Conservation (phyloP, 1,284 basidiomycete genomes). For the Naganishia sp. region DNA sequence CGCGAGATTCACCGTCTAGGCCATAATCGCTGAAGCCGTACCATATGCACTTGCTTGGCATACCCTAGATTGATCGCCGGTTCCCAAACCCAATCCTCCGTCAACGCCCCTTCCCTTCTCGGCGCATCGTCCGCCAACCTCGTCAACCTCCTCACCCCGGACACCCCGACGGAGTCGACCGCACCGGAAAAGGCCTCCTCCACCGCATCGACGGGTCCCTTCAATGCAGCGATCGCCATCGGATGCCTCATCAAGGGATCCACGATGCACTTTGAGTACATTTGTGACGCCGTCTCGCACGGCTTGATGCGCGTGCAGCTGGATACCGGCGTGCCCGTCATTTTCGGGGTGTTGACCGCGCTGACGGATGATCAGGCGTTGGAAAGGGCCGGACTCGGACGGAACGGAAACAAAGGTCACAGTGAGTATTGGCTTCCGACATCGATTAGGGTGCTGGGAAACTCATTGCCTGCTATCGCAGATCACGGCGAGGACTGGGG, state of each 20-base stretch:
- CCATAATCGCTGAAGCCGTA: not conserved
- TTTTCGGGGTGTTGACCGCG: constrained; percentile 94
- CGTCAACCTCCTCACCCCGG: constrained; percentile 73
- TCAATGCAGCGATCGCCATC: constrained; percentile 94
- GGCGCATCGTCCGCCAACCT: constrained; percentile 48
- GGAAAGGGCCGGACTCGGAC: constrained; percentile 77
- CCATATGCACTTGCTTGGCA: not conserved
- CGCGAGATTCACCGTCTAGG: not conserved
- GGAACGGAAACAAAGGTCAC: constrained; percentile 51
- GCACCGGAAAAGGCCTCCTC: constrained; percentile 56
- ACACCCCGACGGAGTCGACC: constrained; percentile 54
- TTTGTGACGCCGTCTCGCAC: constrained; percentile 87
- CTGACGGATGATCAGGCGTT: constrained; percentile 93
- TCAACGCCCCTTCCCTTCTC: constrained; percentile 51
- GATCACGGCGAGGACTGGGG: constrained; percentile 88
- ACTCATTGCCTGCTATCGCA: constrained; percentile 31
- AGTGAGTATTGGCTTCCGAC: constrained; percentile 44
- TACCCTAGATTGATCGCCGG: constrained; percentile 49
- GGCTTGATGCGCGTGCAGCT: constrained; percentile 92
- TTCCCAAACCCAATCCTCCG: constrained; percentile 49
- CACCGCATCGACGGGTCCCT: constrained; percentile 65
- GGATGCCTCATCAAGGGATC: constrained; percentile 96
- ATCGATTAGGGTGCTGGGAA: not conserved
- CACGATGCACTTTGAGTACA: constrained; percentile 99
- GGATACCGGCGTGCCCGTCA: constrained; percentile 90